Evolutionary conservation across 2,329 filamentous ascomycete genomes (phyloP).

Genomic region (Coleophoma cylindrospora): DNA sequence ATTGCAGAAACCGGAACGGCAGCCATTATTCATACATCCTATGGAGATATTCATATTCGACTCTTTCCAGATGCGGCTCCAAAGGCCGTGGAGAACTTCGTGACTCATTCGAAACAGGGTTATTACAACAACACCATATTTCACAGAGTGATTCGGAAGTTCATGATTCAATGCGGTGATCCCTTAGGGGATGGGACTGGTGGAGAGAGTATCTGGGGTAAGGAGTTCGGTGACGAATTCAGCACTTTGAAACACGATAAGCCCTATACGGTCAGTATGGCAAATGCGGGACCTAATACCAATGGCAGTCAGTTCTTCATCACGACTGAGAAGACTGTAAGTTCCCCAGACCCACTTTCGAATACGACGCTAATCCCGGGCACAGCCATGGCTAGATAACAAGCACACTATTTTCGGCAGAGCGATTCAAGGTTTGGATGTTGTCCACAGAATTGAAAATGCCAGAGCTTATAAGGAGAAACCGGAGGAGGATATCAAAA

Average conservation of each 20-base stretch:
- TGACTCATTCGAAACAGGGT: slow-evolving; percentile 79
- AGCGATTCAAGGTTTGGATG: slow-evolving; percentile 84
- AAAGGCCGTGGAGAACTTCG: slow-evolving; percentile 95
- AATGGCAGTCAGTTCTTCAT: slow-evolving; percentile 99
- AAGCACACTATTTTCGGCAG: slow-evolving; percentile 97
- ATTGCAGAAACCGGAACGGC: slow-evolving; percentile 68
- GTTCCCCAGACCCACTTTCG: slow-evolving; percentile 25
- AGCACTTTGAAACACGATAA: slow-evolving; percentile 89
- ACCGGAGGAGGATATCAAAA: slow-evolving; percentile 95
- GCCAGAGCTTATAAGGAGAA: slow-evolving; percentile 81
- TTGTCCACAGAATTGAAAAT: slow-evolving; percentile 95
- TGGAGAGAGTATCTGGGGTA: slow-evolving; percentile 90
- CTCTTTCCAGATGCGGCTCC: slow-evolving; percentile 91
- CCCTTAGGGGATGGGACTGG: slow-evolving; percentile 85
- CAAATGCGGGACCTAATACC: slow-evolving; percentile 90
- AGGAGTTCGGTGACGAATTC: slow-evolving; percentile 90
- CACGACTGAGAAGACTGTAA: slow-evolving; percentile 88
- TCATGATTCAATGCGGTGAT: slow-evolving; percentile 93
- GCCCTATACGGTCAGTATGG: slow-evolving; percentile 95
- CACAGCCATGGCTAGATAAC: slow-evolving; percentile 81
- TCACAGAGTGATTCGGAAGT: slow-evolving; percentile 93
- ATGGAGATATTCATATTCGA: slow-evolving; percentile 89
- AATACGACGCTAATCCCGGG: slow-evolving; percentile 8
- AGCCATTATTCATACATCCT: slow-evolving; percentile 85
- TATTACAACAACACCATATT: slow-evolving; percentile 99